Percentiles rank a stretch among this genome's conserved stretches.
Evolutionary conservation across 139 green algal species (phyloP).

Genomic region (Yamagishiella unicocca): DNA sequence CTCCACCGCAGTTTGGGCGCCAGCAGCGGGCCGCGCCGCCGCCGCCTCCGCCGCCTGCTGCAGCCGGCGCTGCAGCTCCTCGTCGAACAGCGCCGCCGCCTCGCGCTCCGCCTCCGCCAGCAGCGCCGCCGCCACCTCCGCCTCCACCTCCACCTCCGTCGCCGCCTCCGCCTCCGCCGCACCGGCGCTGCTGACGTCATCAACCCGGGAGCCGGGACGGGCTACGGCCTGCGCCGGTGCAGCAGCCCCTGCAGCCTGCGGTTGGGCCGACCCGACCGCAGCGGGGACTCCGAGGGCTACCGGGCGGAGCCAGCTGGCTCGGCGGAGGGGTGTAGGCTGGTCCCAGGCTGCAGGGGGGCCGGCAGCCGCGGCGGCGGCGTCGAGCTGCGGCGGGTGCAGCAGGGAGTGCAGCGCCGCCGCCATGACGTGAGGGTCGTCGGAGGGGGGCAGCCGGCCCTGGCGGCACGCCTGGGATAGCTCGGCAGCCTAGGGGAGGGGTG

Average conservation of each 20-base stretch:
- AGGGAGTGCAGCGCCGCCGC: conserved; percentile 1
- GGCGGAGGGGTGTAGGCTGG: not conserved
- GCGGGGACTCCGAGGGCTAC: not conserved
- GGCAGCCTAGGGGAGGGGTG: not conserved
- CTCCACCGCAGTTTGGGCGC: no score
- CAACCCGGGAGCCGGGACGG: no score
- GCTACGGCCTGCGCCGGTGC: no score
- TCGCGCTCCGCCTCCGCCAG: conserved; percentile 2
- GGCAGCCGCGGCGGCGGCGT: not conserved
- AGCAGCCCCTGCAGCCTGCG: not conserved
- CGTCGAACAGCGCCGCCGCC: not conserved
- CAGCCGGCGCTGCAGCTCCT: conserved; percentile 30
- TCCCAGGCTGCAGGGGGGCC: not conserved
- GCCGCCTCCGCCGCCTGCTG: not conserved
- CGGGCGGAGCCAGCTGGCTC: not conserved
- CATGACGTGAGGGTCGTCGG: not conserved
- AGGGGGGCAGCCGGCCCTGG: not conserved
- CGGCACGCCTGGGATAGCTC: conserved; percentile 8
- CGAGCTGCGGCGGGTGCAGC: not conserved
- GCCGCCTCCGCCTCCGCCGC: not conserved
- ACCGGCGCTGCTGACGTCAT: not conserved
- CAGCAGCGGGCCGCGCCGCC: no score
- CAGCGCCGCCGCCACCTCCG: not conserved
- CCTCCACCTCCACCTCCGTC: not conserved
- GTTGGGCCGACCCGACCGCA: not conserved